These are phyloP conservation scores for Puya raimondii DNA, from an alignment of 176 grass and related monocot genomes.

Conservation along the genomic window DNA sequence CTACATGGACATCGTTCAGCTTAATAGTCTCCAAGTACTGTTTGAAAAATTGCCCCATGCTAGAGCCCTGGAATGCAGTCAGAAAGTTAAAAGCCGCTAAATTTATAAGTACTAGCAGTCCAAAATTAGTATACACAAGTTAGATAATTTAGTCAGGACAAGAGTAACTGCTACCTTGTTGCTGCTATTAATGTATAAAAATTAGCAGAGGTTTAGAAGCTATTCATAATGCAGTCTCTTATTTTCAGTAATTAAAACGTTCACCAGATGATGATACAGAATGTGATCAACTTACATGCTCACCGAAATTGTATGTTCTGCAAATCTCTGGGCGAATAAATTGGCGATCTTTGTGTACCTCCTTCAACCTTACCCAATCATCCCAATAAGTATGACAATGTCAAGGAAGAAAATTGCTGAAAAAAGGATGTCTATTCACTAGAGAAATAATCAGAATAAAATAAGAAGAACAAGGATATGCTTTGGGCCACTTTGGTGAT, in stretches of 20 bases:
- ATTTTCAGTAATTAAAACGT: too few species aligned
- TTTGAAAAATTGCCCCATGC: slow-evolving; percentile 86
- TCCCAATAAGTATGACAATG: slow-evolving; percentile 97
- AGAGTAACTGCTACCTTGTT: background rate
- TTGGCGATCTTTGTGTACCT: slow-evolving; percentile 73
- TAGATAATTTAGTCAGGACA: background rate
- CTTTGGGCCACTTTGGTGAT: slow-evolving; percentile 98
- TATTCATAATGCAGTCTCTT: background rate
- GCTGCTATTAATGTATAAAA: too few species aligned
- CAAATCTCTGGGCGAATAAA: slow-evolving; percentile 95
- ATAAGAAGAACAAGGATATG: slow-evolving; percentile 74
- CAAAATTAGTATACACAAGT: background rate
- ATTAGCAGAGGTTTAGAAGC: background rate
- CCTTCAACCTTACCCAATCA: slow-evolving; percentile 95
- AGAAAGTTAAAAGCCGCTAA: slow-evolving; percentile 1
- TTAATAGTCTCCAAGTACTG: slow-evolving; percentile 83
- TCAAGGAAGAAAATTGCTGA: slow-evolving; percentile 58
- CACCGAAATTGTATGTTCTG: slow-evolving; percentile 98
- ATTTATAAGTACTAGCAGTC: slow-evolving; percentile 6
- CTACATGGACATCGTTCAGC: slow-evolving; percentile 85
- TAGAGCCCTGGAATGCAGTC: slow-evolving; percentile 64
- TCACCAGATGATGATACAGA: background rate
- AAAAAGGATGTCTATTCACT: slow-evolving; percentile 7
- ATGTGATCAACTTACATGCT: slow-evolving; percentile 56
- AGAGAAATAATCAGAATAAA: background rate